These are phyloP conservation scores for Epicoccum nigrum DNA, from an alignment of 2,329 filamentous ascomycete genomes.

Conservation along the genomic window DNA sequence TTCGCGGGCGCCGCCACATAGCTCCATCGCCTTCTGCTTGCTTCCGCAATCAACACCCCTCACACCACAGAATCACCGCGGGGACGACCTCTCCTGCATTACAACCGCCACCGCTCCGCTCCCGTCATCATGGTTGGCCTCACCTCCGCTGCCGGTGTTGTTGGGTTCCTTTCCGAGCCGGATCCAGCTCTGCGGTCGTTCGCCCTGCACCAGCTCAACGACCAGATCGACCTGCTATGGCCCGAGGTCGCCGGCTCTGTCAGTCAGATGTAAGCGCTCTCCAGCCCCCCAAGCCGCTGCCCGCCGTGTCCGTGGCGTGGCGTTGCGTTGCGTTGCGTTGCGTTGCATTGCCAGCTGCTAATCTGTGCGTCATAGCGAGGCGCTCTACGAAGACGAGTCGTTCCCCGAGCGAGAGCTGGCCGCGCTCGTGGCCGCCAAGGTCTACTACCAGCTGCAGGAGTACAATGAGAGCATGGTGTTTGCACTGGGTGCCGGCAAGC, in stretches of 20 bases:
- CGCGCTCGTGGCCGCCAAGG: slow-evolving; percentile 92
- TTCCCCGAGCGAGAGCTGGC: slow-evolving; percentile 95
- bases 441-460: slow-evolving; percentile 98
- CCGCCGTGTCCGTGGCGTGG: background rate
- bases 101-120: slow-evolving; percentile 17
- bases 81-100: slow-evolving; percentile 19
- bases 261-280: slow-evolving; percentile 79
- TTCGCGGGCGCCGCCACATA: slow-evolving; percentile 43
- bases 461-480: slow-evolving; percentile 99
- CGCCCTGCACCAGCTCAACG: slow-evolving; percentile 91
- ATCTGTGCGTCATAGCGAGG: slow-evolving; percentile 70
- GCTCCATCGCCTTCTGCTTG: slow-evolving; percentile 46
- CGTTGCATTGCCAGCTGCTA: slow-evolving; percentile 34
- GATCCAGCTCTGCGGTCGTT: slow-evolving; percentile 94
- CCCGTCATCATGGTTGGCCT: slow-evolving; percentile 77
- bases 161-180: slow-evolving; percentile 94
- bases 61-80: slow-evolving; percentile 27
- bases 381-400: slow-evolving; percentile 92
- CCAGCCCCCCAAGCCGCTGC: slow-evolving; percentile 1
- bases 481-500: slow-evolving; percentile 89
- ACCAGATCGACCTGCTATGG: slow-evolving; percentile 96
- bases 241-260: slow-evolving; percentile 93
- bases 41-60: slow-evolving; percentile 36
- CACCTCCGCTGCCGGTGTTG: slow-evolving; percentile 89
- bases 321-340: too few relatives aligned